Base-by-base conservation (phyloP, 2,329 filamentous ascomycete genomes). In the Myriosclerotinia curreyana region DNA sequence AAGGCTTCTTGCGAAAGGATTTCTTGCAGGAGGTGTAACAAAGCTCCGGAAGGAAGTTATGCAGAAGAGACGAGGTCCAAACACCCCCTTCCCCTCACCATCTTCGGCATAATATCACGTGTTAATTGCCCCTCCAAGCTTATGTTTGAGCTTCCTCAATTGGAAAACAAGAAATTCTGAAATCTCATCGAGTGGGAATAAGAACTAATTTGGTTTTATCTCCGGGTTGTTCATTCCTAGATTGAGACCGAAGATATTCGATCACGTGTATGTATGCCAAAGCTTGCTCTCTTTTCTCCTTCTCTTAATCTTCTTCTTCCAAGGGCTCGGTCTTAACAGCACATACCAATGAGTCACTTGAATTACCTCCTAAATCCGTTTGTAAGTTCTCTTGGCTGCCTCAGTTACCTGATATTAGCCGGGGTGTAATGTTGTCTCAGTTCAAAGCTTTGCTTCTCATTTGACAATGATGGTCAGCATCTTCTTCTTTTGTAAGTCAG, bases 401-500 rank as follows among this genome's bases (percentile, higher is more conserved):
- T 11, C 28, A 48, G n/a, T 38, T 36, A 15, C 28, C 9, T 58
- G 28, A 46, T 7, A 6, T 14, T 22, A 8, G 54, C 25, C 15
- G 31, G 40, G 40, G 17, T 58, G n/a, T 46, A 3, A 17, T 12
- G 48, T 55, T 28, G 15, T 42, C 52, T 42, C 38, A n/a, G 34
- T 58, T 36, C 22, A 42, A 40, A 36, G 28, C 9, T 48, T 22
- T 48, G 14, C 40, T 48, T 48, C 20, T 36, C 28, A 58, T 58
- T 58, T 58, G 54, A 22, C 3, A n/a, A 11, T 20, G 25, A 58
- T 12, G 28, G 42, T 46, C 40, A 46, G 40, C 54, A 34, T 44
- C 14, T 46, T n/a, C 54, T 34, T 34, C 54, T 56, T 46, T 28
- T 22, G 54, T 58, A 15, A 44, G 42, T 34, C 28, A 48, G 28